Percentiles rank a stretch among this genome's conserved stretches.
Conservation (phyloP, 352 stramenopile species). For the Phytophthora colocasiae region DNA sequence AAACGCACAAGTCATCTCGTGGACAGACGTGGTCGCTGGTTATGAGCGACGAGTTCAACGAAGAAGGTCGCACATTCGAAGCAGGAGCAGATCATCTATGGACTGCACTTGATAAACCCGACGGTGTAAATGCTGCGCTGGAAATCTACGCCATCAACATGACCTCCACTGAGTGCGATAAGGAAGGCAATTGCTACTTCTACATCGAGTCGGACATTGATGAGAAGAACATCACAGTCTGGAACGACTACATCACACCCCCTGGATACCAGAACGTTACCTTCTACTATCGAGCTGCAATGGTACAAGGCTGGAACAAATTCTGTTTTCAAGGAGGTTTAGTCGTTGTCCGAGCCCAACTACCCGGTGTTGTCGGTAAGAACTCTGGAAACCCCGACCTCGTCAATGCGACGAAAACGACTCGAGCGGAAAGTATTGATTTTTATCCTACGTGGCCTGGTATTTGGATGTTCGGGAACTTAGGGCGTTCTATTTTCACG, state of each 20-base stretch:
- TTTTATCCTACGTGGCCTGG: constrained; percentile 12
- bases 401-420: constrained; percentile 5
- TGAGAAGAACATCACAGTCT: constrained; percentile 14
- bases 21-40: constrained; percentile 10
- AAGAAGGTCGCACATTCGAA: constrained; percentile 11
- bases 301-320: constrained; percentile 92
- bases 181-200: constrained; percentile 40
- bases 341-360: neutral
- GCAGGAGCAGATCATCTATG: constrained; percentile 19
- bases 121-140: constrained; percentile 18
- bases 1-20: constrained; percentile 13
- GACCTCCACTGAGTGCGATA: constrained; percentile 16
- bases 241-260: constrained; percentile 7
- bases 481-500: constrained; percentile 93
- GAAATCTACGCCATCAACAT: constrained; percentile 18
- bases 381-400: constrained; percentile 12
- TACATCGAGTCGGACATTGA: constrained; percentile 51
- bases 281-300: constrained; percentile 64
- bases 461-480: constrained; percentile 71
- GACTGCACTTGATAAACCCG: constrained; percentile 18
- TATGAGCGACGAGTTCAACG: constrained; percentile 25
- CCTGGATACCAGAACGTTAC: constrained; percentile 9
- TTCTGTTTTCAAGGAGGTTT: constrained; percentile 88
- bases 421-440: constrained; percentile 7
- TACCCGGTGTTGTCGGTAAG: constrained; percentile 3